These are phyloP conservation scores for Prinsepia uniflora DNA, from an alignment of 306 rosid species.

Conservation along the genomic window DNA sequence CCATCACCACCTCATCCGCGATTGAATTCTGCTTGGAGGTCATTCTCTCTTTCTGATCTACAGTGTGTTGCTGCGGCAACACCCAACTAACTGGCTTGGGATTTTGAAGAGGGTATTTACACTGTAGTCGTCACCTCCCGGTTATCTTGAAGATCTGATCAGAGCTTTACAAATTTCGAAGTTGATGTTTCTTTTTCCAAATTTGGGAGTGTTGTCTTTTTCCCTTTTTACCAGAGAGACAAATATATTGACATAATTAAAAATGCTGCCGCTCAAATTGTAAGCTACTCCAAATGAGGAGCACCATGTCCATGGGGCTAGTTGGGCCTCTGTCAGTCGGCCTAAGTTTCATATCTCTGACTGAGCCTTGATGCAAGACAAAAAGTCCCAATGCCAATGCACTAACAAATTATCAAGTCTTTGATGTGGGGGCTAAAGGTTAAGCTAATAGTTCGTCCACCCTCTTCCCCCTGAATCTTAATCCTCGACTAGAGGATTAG, in stretches of 20 bases:
- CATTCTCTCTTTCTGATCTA: constrained; percentile 68
- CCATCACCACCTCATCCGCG: constrained; percentile 32
- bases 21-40: constrained; percentile 46
- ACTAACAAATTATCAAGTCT: no score
- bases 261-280: no score
- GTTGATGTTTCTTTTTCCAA: constrained; percentile 3
- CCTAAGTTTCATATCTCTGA: no score
- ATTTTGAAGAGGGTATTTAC: constrained; percentile 37
- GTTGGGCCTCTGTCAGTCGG: no score
- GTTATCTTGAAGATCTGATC: constrained; percentile 14
- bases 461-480: no score
- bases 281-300: no score
- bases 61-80: constrained; percentile 36
- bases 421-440: no score
- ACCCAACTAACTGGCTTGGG: constrained; percentile 48
- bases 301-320: no score
- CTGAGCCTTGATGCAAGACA: no score
- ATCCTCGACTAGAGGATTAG: no score
- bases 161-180: constrained; percentile 13
- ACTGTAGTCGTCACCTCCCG: background rate
- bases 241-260: background rate
- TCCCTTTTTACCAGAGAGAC: background rate
- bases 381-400: no score
- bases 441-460: no score
- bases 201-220: background rate